These are phyloP conservation scores for Magnusiomyces tetraspermus DNA, from an alignment of 1,139 yeast species.

Conservation along the genomic window DNA sequence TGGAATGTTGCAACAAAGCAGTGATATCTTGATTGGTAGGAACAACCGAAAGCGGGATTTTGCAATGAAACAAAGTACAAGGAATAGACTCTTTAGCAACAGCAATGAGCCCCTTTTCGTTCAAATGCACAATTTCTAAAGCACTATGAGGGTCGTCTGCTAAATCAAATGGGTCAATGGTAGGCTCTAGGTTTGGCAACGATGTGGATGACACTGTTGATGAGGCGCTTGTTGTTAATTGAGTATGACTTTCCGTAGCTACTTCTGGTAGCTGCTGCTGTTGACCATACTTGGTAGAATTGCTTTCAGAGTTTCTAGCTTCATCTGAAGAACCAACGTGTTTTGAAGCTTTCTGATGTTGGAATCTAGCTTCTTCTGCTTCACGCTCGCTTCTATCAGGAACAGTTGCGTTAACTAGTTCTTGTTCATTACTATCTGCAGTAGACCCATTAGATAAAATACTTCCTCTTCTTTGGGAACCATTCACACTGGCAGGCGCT, in stretches of 20 bases:
- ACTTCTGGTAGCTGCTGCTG: background rate
- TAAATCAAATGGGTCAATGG: background rate
- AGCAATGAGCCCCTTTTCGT: slow-evolving; percentile 19
- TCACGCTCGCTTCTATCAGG: background rate
- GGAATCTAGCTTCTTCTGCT: background rate
- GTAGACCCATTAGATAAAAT: background rate
- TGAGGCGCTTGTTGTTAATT: background rate
- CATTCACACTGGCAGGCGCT: background rate
- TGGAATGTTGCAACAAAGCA: slow-evolving; percentile 22
- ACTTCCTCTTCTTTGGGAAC: background rate
- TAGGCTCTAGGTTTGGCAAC: background rate
- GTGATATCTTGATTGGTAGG: slow-evolving; percentile 29
- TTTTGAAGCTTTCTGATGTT: background rate
- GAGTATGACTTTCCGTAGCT: background rate
- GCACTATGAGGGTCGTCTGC: slow-evolving; percentile 11
- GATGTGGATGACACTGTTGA: background rate
- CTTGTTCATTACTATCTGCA: background rate
- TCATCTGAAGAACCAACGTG: background rate
- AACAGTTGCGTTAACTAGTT: slow-evolving; percentile 3
- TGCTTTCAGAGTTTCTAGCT: background rate
- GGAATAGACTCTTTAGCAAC: slow-evolving; percentile 24
- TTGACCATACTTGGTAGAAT: background rate
- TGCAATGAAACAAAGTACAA: slow-evolving; percentile 28
- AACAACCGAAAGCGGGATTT: slow-evolving; percentile 28
- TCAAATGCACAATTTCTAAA: slow-evolving; percentile 12